Evolutionary conservation across 257 asterid species (phyloP).

Genomic region (Salvia splendens): DNA sequence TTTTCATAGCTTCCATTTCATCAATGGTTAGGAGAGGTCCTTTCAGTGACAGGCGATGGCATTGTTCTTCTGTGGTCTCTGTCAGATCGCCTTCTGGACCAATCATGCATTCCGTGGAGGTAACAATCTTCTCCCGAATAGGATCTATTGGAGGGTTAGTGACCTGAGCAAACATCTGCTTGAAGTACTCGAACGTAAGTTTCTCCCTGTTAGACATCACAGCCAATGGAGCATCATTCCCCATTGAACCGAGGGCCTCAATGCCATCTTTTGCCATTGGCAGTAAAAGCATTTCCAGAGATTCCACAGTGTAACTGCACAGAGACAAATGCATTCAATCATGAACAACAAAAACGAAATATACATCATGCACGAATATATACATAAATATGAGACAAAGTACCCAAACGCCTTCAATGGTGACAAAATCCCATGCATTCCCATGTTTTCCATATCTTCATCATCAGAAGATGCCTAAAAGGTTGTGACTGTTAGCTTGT

Average conservation of each 20-base stretch:
- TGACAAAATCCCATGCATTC: constrained; percentile 82
- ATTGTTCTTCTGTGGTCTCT: constrained; percentile 96
- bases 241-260: constrained; percentile 99
- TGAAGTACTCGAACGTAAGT: constrained; percentile 88
- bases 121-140: constrained; percentile 95
- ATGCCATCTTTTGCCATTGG: constrained; percentile 98
- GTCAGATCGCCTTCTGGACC: constrained; percentile 99
- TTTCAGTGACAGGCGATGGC: constrained; percentile 89
- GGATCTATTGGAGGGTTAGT: constrained; percentile 99
- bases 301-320: constrained; percentile 83
- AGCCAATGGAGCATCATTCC: constrained; percentile 97
- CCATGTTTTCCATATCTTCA: constrained; percentile 84
- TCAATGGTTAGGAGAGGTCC: constrained; percentile 84
- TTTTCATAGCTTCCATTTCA: constrained; percentile 89
- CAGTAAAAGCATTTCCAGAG: constrained; percentile 89
- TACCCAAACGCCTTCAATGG: constrained; percentile 97
- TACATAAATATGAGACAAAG: constrained; percentile 26
- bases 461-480: constrained; percentile 73
- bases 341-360: constrained; percentile 1
- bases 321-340: constrained; percentile 22
- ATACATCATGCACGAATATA: constrained; percentile 12
- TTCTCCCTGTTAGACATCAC: constrained; percentile 98
- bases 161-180: constrained; percentile 99
- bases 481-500: constrained; percentile 30
- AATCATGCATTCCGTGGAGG: constrained; percentile 95